A percentile compares a stretch with the other conserved stretches of the same genome.
These are phyloP conservation scores for Tolypocladium tropicale DNA, from an alignment of 2,329 filamentous ascomycete species.

Conservation along the genomic window DNA sequence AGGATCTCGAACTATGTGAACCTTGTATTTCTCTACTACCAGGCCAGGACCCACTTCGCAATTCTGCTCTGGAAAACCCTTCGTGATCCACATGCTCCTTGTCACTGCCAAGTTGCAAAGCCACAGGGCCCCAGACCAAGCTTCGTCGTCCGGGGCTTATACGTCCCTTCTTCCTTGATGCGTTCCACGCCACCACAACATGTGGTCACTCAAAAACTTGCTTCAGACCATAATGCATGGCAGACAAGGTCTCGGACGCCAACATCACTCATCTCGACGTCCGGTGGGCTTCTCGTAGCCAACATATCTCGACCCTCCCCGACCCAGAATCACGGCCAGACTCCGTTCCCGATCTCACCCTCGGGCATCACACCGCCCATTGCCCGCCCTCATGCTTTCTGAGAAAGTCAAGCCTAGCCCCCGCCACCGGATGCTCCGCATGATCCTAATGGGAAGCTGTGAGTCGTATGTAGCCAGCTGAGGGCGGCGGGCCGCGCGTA, in stretches of 20 bases:
- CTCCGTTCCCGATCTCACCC: too few relatives aligned
- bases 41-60: not conserved
- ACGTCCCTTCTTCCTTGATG: not conserved
- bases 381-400: not conserved
- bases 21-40: too few relatives aligned
- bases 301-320: not conserved
- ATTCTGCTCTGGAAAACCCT: not conserved
- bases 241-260: not conserved
- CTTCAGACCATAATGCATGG: not conserved
- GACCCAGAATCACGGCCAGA: too few relatives aligned
- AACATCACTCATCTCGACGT: not conserved
- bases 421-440: not conserved
- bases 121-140: not conserved
- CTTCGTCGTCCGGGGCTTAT: not conserved
- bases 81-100: not conserved
- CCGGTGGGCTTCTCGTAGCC: not conserved
- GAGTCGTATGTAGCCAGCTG: not conserved
- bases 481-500: not conserved
- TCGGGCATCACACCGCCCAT: not conserved
- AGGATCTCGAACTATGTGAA: not conserved
- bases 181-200: not conserved
- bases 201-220: not conserved
- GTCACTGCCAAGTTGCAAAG: not conserved
- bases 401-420: not conserved
- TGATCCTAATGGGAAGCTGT: not conserved